A percentile compares a stretch with the other conserved stretches of the same genome.
Evolutionary conservation across 441 rosid species (phyloP).

Genomic region (Kokia cookei): DNA sequence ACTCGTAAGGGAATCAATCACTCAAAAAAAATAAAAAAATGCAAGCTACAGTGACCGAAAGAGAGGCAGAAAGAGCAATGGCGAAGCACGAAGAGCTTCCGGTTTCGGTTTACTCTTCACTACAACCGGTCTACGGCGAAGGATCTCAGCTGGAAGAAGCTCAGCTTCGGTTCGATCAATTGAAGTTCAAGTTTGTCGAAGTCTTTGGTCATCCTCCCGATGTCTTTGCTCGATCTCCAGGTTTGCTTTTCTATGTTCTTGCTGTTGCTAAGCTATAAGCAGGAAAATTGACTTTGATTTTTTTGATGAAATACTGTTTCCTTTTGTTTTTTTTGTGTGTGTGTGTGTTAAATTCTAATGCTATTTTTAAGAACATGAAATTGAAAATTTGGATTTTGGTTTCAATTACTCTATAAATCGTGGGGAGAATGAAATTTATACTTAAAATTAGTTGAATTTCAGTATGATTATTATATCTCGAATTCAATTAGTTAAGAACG

Average conservation of each 20-base stretch:
- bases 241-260: conserved; percentile 13
- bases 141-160: conserved; percentile 82
- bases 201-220: conserved; percentile 62
- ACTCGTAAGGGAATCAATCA: neutral
- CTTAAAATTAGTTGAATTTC: too few species aligned
- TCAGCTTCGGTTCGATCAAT: conserved; percentile 51
- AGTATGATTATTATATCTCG: too few species aligned
- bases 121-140: conserved; percentile 63
- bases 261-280: neutral
- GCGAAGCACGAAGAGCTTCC: conserved; percentile 65
- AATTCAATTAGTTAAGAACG: too few species aligned
- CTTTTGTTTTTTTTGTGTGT: neutral
- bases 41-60: neutral
- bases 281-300: neutral
- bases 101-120: conserved; percentile 52
- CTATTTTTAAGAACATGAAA: too few species aligned
- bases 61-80: conserved; percentile 23
- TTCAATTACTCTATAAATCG: neutral
- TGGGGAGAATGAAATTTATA: neutral
- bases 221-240: conserved; percentile 82
- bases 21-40: neutral
- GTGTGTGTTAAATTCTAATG: too few species aligned
- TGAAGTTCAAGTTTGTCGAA: conserved; percentile 53
- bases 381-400: neutral
- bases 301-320: too few species aligned